Base-by-base conservation (phyloP, 1,284 basidiomycete genomes). In the Ceratobasidium sp. region DNA sequence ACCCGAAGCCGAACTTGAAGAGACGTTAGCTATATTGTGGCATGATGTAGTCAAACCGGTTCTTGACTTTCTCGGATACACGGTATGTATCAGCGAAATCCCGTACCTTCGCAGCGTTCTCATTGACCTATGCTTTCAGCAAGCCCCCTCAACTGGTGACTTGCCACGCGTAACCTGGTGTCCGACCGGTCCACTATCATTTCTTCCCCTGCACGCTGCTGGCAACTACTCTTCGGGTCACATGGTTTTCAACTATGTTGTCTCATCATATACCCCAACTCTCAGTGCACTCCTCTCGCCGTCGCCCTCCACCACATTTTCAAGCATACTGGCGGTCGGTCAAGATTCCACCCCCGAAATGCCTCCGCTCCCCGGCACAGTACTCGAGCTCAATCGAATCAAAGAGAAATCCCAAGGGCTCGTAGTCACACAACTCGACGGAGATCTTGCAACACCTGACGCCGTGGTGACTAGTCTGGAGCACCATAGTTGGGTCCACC, bases 401-500 rank as follows among this genome's bases (percentile, higher is more conserved):
- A 7, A 44, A 1, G 15, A 64, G 45, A 29, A 1, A n/a, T 3
- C 27, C 1, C 5, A 33, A 2, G 36, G 36, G 11, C 36, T 5
- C 11, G 19, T 0, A 11, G 54, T 56, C 7, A 27, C 41, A 41
- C 14, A 24, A n/a, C 59, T 60, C 33, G 59, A 60, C 17, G 33
- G 41, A 4, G 31, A 41, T 7, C 11, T 22, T 29, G 59, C 59
- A 17, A 60, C 59, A 7, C 11, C n/a, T 24, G 60, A 62, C 14
- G 36, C 33, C 33, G 59, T 62, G 11, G 15, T 62, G 19, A 22
- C 19, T 14, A 19, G 19, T 8, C 36, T 62, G 59, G 19, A 22
- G 4, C 11, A 45, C 5, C 41, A 41, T 15, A 62, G 59, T 22
- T 62, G 59, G 59, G 36, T 62, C 27, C 59, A 62, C 45, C 24